Percentiles rank a stretch among this genome's conserved stretches.
phyloP scores from a whole-genome alignment of 345 rosid genomes.

The Microcos paniculata region DNA sequence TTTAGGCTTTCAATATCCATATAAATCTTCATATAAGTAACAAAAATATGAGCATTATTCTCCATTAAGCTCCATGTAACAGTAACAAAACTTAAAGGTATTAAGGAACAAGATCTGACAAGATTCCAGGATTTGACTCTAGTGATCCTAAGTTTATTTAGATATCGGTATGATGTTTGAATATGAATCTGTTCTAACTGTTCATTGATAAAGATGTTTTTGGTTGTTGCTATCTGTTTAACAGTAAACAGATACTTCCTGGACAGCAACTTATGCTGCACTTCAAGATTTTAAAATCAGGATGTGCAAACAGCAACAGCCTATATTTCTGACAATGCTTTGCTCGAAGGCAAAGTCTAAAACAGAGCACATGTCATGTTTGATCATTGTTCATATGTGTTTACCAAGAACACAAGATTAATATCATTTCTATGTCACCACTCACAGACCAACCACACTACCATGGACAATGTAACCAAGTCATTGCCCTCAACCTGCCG shows the following conservation, averaged over 20 bases:
- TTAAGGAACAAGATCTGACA: constrained; percentile 36
- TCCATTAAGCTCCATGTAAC: not conserved
- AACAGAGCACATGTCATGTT: constrained; percentile 18
- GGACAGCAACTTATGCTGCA: not conserved
- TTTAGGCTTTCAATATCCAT: not conserved
- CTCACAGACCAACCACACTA: not conserved
- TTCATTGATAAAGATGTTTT: not conserved
- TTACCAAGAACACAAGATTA: not conserved
- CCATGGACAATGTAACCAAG: not conserved
- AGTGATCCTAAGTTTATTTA: constrained; percentile 20
- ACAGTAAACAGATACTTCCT: not conserved
- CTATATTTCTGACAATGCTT: not conserved
- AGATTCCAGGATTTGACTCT: constrained; percentile 24
- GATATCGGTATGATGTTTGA: constrained; percentile 15
- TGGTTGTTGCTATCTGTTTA: constrained; percentile 2
- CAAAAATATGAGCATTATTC: not conserved
- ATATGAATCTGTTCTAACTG: not conserved
- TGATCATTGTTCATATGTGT: not conserved
- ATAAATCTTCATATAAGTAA: not conserved
- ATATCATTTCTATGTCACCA: not conserved
- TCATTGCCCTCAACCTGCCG: not conserved
- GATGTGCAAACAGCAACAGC: not conserved
- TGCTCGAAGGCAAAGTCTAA: not conserved
- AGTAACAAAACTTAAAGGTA: constrained; percentile 11
- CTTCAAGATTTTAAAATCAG: not conserved